Percentiles rank a stretch among this genome's conserved stretches.
phyloP scores from a whole-genome alignment of 495 filamentous ascomycete genomes.

The Penicillium paradoxum region DNA sequence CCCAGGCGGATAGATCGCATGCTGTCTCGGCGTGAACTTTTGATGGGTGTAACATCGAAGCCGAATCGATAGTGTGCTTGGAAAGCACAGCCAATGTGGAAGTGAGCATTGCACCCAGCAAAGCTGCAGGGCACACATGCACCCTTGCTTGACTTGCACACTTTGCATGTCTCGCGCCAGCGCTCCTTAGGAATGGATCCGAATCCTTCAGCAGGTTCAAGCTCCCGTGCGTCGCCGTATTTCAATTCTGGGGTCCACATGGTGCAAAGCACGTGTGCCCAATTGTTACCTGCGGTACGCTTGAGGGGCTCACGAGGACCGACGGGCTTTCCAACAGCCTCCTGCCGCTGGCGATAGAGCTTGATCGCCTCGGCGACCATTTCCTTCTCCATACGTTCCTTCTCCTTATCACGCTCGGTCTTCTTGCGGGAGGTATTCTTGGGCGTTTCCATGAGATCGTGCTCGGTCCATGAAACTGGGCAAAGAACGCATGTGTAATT shows the following conservation, averaged over 20 bases:
- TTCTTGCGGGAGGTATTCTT: constrained; percentile 89
- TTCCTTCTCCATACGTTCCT: constrained; percentile 79
- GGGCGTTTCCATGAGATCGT: constrained; percentile 78
- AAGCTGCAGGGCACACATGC: constrained; percentile 75
- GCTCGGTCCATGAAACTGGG: constrained; percentile 64
- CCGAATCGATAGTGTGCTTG: constrained; percentile 76
- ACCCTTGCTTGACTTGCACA: constrained; percentile 64
- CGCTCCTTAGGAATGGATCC: constrained; percentile 63
- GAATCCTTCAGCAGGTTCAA: constrained; percentile 85
- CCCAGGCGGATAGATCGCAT: constrained; percentile 69
- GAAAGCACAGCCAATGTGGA: constrained; percentile 88
- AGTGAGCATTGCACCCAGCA: constrained; percentile 64
- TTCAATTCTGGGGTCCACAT: constrained; percentile 89
- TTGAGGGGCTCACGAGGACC: constrained; percentile 90
- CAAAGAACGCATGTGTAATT: constrained; percentile 91
- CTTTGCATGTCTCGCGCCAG: constrained; percentile 74
- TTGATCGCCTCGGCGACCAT: constrained; percentile 66
- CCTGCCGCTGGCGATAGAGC: constrained; percentile 76
- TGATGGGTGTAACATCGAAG: constrained; percentile 86
- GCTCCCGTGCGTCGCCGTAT: constrained; percentile 73
- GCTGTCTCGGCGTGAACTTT: constrained; percentile 74
- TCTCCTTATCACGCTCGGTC: constrained; percentile 84
- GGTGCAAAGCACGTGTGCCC: constrained; percentile 94
- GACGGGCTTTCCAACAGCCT: constrained; percentile 70
- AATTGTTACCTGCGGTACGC: constrained; percentile 88